A percentile compares a stretch with the other conserved stretches of the same genome.
phyloP scores from a whole-genome alignment of 306 rosid genomes.

The Prunus mira region DNA sequence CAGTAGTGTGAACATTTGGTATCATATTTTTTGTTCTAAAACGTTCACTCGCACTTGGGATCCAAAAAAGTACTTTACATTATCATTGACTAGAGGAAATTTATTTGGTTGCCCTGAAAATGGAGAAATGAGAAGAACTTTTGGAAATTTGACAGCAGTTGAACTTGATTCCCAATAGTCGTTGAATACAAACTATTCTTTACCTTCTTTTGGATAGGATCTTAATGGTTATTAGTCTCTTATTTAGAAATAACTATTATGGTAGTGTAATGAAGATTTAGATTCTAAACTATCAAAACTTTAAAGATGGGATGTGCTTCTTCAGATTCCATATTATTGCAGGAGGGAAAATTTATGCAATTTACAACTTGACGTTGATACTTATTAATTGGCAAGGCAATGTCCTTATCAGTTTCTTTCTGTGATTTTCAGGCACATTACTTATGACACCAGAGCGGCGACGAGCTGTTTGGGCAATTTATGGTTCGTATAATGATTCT shows the following conservation, averaged over 20 bases:
- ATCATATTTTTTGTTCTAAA: too few relatives aligned
- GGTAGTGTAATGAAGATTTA: neutral
- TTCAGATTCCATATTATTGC: neutral
- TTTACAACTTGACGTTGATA: neutral
- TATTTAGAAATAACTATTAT: neutral
- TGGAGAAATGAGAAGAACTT: neutral
- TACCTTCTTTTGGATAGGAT: neutral
- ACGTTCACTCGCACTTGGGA: too few relatives aligned
- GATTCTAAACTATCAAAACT: neutral
- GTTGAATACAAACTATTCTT: neutral
- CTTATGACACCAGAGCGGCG: slow-evolving; percentile 86
- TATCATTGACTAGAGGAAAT: neutral
- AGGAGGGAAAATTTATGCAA: neutral
- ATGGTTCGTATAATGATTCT: slow-evolving; percentile 46
- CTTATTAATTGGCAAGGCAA: neutral
- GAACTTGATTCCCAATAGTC: neutral
- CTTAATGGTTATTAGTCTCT: neutral
- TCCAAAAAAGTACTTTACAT: neutral
- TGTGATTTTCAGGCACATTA: slow-evolving; percentile 68
- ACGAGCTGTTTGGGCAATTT: slow-evolving; percentile 92
- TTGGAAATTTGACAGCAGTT: neutral
- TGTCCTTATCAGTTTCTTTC: neutral
- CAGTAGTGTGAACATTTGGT: neutral
- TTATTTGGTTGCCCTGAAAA: slow-evolving; percentile 5
- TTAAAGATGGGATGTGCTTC: neutral